A percentile compares a stretch with the other conserved stretches of the same genome.
phyloP scores from a whole-genome alignment of 495 filamentous ascomycete species.

The Aspergillus biplanus region DNA sequence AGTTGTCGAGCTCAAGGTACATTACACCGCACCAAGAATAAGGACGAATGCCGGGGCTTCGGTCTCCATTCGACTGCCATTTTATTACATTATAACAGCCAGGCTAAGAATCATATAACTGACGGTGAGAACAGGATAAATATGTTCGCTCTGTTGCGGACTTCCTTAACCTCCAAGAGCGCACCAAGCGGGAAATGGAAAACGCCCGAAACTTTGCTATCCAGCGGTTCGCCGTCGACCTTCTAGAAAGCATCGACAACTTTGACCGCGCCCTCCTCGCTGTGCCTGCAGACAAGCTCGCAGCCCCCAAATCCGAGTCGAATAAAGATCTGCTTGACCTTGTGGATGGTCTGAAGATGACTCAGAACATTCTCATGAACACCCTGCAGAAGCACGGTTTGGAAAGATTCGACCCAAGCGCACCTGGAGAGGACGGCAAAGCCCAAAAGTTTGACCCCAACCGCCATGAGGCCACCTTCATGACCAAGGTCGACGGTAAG shows the following conservation, averaged over 20 bases:
- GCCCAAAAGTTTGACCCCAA: constrained; percentile 86
- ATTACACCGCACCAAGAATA: not conserved
- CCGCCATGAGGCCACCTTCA: constrained; percentile 93
- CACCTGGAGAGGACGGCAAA: constrained; percentile 59
- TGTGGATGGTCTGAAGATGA: constrained; percentile 92
- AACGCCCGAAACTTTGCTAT: constrained; percentile 88
- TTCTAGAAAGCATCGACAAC: constrained; percentile 94
- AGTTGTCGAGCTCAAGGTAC: constrained; percentile 83
- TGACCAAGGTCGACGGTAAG: constrained; percentile 79
- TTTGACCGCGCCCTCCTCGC: constrained; percentile 85
- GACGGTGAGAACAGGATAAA: constrained; percentile 66
- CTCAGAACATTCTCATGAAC: constrained; percentile 81
- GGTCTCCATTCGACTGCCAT: not conserved
- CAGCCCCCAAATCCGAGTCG: constrained; percentile 40
- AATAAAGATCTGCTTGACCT: constrained; percentile 76
- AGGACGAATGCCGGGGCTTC: not conserved
- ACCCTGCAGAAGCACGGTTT: constrained; percentile 93
- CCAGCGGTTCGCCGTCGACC: constrained; percentile 90
- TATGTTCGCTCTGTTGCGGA: constrained; percentile 92
- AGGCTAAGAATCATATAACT: no score
- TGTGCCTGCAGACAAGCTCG: constrained; percentile 75
- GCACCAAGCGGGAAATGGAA: constrained; percentile 89
- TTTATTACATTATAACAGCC: no score
- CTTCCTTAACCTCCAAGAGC: constrained; percentile 95
- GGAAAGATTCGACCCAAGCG: constrained; percentile 79